These are phyloP conservation scores for Schizochytrium sp. DNA, from an alignment of 108 stramenopile species.

Conservation along the genomic window DNA sequence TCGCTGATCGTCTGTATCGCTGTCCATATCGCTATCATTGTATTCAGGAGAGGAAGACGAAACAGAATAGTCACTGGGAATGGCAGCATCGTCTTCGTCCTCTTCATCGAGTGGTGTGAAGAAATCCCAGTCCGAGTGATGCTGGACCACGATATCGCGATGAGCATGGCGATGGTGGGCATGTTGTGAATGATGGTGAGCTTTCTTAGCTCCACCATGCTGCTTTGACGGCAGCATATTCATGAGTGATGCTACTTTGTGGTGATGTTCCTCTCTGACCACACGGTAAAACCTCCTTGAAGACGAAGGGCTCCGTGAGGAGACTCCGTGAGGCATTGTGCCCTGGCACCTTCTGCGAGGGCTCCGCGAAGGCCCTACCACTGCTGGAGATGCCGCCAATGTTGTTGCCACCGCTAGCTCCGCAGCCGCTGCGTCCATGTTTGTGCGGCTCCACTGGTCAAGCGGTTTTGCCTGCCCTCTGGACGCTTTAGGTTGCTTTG, in stretches of 20 bases:
- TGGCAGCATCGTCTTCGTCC: not conserved
- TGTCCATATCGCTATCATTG: not conserved
- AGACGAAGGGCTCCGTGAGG: not conserved
- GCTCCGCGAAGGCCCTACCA: not conserved
- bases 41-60: too few relatives aligned
- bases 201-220: not conserved
- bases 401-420: not conserved
- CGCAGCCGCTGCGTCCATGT: too few relatives aligned
- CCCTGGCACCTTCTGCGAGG: not conserved
- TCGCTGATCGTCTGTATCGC: not conserved
- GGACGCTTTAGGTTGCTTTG: too few relatives aligned
- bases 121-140: slow-evolving; percentile 1
- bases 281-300: not conserved
- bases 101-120: not conserved
- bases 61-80: not conserved
- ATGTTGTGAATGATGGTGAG: not conserved
- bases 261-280: not conserved
- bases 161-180: not conserved
- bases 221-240: not conserved
- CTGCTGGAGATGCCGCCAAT: not conserved
- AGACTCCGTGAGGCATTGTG: not conserved
- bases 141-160: not conserved
- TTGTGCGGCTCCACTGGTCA: too few relatives aligned
- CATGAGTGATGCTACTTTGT: slow-evolving; percentile 8
- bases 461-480: too few relatives aligned